phyloP scores from a whole-genome alignment of 192 early-diverging fungal species.

The Rhizophagus prolifer region DNA sequence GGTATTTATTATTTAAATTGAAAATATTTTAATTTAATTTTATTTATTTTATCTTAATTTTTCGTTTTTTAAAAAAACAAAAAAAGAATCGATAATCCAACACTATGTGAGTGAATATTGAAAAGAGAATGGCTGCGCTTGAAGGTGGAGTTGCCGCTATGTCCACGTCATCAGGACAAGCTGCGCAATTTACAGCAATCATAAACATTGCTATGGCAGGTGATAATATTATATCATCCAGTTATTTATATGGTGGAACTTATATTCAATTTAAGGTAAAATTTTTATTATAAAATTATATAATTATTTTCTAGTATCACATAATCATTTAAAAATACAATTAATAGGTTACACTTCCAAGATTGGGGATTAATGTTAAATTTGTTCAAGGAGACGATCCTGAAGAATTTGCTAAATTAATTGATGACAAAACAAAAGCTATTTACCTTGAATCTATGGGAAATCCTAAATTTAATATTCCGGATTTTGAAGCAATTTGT shows the following conservation, averaged over 20 bases:
- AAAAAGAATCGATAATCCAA: neutral
- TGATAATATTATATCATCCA: slow-evolving; percentile 86
- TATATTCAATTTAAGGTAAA: slow-evolving; percentile 28
- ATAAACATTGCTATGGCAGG: slow-evolving; percentile 76
- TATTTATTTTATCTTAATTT: too few species aligned
- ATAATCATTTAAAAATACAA: too few species aligned
- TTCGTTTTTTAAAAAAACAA: neutral
- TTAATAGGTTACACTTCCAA: slow-evolving; percentile 52
- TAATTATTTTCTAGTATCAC: too few species aligned
- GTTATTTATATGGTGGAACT: slow-evolving; percentile 75
- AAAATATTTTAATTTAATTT: too few species aligned
- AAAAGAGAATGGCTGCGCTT: slow-evolving; percentile 87
- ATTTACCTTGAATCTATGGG: slow-evolving; percentile 91
- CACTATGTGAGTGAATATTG: slow-evolving; percentile 40
- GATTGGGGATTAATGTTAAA: slow-evolving; percentile 81
- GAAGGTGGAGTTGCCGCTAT: slow-evolving; percentile 84
- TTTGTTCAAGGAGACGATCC: slow-evolving; percentile 76
- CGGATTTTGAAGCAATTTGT: slow-evolving; percentile 83
- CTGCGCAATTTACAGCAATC: slow-evolving; percentile 84
- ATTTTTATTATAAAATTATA: neutral
- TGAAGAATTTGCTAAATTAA: slow-evolving; percentile 71
- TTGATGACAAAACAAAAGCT: slow-evolving; percentile 88
- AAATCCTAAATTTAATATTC: slow-evolving; percentile 88
- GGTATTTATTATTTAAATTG: slow-evolving; percentile 47
- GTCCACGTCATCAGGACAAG: slow-evolving; percentile 63